Percentiles rank a stretch among this genome's conserved stretches.
These are phyloP conservation scores for Panicum virgatum DNA, from an alignment of 202 grass and related monocot species.

Conservation along the genomic window DNA sequence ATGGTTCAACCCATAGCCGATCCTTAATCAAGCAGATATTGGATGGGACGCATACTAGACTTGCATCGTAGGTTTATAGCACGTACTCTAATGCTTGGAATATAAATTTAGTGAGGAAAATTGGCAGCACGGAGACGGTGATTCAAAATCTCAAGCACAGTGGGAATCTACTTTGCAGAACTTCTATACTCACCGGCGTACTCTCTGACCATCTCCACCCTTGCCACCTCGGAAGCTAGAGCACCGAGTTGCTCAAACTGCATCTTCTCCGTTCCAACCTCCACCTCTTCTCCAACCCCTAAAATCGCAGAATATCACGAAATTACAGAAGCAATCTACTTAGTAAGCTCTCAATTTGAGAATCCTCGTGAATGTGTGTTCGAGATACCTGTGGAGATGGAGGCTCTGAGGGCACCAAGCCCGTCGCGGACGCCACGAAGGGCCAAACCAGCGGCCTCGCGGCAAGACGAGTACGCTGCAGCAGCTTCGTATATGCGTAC, in stretches of 20 bases:
- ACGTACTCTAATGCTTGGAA: constrained; percentile 6
- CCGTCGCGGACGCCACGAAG: constrained; percentile 48
- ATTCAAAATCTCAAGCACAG: not conserved
- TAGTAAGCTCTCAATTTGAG: not conserved
- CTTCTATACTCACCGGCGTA: constrained; percentile 61
- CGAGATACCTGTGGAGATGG: constrained; percentile 24
- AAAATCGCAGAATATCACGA: not conserved
- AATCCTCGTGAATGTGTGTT: constrained; percentile 4
- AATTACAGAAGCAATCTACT: not conserved
- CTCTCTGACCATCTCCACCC: constrained; percentile 70
- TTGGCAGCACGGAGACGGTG: not conserved
- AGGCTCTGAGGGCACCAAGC: constrained; percentile 47
- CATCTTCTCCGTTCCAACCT: constrained; percentile 43
- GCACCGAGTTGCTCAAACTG: constrained; percentile 64
- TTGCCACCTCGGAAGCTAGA: constrained; percentile 82
- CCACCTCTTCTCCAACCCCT: constrained; percentile 39
- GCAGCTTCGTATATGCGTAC: constrained; percentile 34
- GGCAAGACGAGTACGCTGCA: constrained; percentile 43
- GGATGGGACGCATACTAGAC: not conserved
- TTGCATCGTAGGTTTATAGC: not conserved
- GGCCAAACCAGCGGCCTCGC: constrained; percentile 30
- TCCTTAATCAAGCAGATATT: not conserved
- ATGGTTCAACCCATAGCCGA: not conserved
- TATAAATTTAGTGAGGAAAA: not conserved
- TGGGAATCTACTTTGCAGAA: not conserved